Evolutionary conservation across 441 rosid species (phyloP).

Genomic region (Populus hybrid): DNA sequence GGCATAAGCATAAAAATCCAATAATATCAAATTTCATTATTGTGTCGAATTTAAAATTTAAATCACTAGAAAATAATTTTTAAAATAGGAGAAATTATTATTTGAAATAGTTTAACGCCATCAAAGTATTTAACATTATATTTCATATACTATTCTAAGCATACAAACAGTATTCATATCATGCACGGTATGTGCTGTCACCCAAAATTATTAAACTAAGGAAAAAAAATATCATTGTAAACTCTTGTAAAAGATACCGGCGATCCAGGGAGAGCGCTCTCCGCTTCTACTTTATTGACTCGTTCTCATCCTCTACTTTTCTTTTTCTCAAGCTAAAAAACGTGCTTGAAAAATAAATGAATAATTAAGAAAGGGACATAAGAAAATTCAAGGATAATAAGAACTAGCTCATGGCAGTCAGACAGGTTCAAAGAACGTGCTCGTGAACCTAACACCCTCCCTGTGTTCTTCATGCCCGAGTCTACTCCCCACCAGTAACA

Average conservation of each 20-base stretch:
- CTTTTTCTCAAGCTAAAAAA: conserved; percentile 20
- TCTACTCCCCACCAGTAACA: neutral
- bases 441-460: neutral
- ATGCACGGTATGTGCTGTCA: too few species aligned
- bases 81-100: too few species aligned
- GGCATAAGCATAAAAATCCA: too few species aligned
- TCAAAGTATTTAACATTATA: too few species aligned
- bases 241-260: neutral
- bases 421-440: conserved; percentile 25
- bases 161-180: too few species aligned
- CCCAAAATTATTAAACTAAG: too few species aligned
- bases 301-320: neutral
- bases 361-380: too few species aligned
- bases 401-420: conserved; percentile 7
- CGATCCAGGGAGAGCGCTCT: neutral
- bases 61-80: too few species aligned
- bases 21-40: too few species aligned
- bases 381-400: neutral
- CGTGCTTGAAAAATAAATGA: conserved; percentile 28
- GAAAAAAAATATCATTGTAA: neutral
- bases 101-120: too few species aligned
- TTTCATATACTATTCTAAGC: too few species aligned
- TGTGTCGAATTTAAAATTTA: too few species aligned
- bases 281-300: neutral
- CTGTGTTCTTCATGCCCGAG: neutral